Evolutionary conservation across 495 filamentous ascomycete species (phyloP), one percentile per base, ranked within the genome.

Genomic region (Chaetomidium leptoderma): DNA sequence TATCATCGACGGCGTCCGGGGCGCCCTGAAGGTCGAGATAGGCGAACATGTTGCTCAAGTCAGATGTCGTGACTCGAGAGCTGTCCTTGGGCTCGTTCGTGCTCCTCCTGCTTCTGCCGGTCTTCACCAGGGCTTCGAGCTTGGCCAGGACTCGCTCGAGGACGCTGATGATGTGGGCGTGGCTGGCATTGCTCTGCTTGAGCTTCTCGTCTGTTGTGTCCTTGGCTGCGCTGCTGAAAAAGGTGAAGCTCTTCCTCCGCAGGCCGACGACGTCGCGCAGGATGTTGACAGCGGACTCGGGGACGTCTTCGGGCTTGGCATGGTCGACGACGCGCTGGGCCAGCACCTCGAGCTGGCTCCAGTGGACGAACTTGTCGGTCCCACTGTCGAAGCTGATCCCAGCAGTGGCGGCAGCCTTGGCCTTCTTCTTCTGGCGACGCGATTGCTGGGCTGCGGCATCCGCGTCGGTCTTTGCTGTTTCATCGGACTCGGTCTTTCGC

Each of bases 21-120:
- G 42, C 30, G 10, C 48, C 40, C 23, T 71, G 53, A 24, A 66
- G 55, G n/a, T 64, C 57, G 10, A 71, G 61, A 33, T 61, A 37
- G 24, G 61, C 59, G 35, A 68, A 70, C 55, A 70, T 55, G 56
- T 71, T 71, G 39, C 46, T 65, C 29, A 71, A 50, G 26, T 71
- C 63, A 8, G 48, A 39, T 16, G 60, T 53, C 23, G 47, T 19
- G 1, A 63, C 19, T 13, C 16, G 45, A 14, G 32, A 21, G 1
- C 40, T 55, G 3, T 51, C 49, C 7, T 44, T 30, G 16, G 54
- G 19, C 27, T 39, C 21, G 7, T 47, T 48, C 33, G 4, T 37
- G 17, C 7, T 24, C 23, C 24, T 29, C 27, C 13, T 51, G 43
- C 24, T 13, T 5, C 10, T 11, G 5, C 35, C n/a, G 24, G 26